Evolutionary conservation across 2,329 filamentous ascomycete species (phyloP).

Genomic region (Corinectria fuckeliana): DNA sequence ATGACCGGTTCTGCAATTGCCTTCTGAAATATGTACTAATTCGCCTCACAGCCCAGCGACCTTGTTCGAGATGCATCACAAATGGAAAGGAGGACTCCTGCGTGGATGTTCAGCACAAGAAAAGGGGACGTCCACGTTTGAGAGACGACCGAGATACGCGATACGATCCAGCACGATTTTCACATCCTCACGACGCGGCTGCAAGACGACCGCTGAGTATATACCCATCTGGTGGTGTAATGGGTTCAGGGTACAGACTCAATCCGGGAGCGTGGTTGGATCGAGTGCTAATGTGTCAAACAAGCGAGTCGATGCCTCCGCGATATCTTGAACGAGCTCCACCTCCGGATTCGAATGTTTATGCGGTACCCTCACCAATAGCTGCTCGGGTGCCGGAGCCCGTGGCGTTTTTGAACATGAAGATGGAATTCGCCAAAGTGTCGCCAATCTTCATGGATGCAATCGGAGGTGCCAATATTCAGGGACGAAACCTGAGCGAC

Average conservation of each 20-base stretch:
- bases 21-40: constrained; percentile 40
- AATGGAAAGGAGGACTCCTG: constrained; percentile 84
- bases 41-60: constrained; percentile 67
- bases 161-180: constrained; percentile 59
- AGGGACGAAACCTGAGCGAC: constrained; percentile 60
- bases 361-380: constrained; percentile 51
- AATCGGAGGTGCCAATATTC: constrained; percentile 55
- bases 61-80: constrained; percentile 77
- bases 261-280: constrained; percentile 56
- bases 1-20: background rate
- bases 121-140: constrained; percentile 77
- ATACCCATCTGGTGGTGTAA: constrained; percentile 54
- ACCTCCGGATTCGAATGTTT: constrained; percentile 57
- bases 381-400: constrained; percentile 55
- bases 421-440: constrained; percentile 63
- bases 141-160: constrained; percentile 72
- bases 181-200: constrained; percentile 53
- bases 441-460: constrained; percentile 63
- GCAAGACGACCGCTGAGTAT: constrained; percentile 58
- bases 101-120: constrained; percentile 86
- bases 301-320: constrained; percentile 53
- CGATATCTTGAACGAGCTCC: constrained; percentile 60
- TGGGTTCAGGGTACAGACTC: constrained; percentile 54
- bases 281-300: constrained; percentile 57
- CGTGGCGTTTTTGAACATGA: constrained; percentile 64